phyloP scores from a whole-genome alignment of 75 land plant species.

The Sequoiadendron giganteum region DNA sequence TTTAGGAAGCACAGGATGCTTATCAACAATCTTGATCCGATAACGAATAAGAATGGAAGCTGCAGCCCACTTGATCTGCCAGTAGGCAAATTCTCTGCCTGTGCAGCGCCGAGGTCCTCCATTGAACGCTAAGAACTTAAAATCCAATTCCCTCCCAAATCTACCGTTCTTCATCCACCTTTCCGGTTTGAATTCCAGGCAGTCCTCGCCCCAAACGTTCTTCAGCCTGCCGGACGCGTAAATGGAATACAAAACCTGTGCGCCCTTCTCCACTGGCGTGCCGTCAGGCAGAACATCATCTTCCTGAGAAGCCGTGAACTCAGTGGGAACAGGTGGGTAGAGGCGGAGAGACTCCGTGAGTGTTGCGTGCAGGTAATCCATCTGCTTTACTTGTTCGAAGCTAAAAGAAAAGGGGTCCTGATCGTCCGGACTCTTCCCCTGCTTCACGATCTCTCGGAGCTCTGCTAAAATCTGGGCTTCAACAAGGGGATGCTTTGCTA shows the following conservation, averaged over 20 bases:
- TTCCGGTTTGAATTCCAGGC: conserved; percentile 22
- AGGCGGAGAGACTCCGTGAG: conserved; percentile 52
- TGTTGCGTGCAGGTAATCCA: conserved; percentile 61
- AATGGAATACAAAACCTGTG: conserved; percentile 1
- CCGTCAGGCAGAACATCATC: conserved; percentile 45
- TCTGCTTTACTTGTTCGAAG: conserved; percentile 43
- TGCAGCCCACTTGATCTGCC: no score
- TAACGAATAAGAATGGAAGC: no score
- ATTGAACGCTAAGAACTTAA: conserved; percentile 18
- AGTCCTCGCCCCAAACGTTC: conserved; percentile 33
- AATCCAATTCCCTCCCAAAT: conserved; percentile 16
- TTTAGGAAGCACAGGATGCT: no score
- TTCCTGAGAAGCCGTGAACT: neutral
- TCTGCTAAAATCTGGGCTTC: conserved; percentile 62
- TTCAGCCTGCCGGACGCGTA: conserved; percentile 31
- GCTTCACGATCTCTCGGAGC: conserved; percentile 11
- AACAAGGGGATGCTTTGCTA: conserved; percentile 49
- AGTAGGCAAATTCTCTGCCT: no score
- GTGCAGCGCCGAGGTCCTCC: no score
- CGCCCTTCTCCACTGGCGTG: conserved; percentile 8
- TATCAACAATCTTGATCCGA: no score
- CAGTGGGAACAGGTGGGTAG: conserved; percentile 55
- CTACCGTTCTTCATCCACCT: conserved; percentile 31
- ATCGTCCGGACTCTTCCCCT: neutral
- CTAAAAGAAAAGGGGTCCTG: neutral